Evolutionary conservation across 768 basidiomycete species (phyloP).

Genomic region (Lactarius sanguifluus): DNA sequence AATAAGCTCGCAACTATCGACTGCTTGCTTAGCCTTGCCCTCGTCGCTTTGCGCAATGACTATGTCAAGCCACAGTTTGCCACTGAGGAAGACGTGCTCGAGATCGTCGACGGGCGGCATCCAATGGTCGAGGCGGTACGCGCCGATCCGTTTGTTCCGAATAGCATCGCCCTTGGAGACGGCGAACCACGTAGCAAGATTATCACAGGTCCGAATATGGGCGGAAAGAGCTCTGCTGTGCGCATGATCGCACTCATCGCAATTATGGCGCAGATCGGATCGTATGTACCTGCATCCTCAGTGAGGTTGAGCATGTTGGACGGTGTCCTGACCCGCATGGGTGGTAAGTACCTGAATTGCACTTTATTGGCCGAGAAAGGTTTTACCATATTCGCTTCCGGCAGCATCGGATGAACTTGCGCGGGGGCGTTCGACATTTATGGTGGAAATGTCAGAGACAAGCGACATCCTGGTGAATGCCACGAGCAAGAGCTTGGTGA

Average conservation of each 20-base stretch:
- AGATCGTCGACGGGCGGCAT: slow-evolving; percentile 84
- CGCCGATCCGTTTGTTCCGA: slow-evolving; percentile 83
- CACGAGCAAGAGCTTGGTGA: slow-evolving; percentile 74
- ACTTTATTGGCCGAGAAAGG: slow-evolving; percentile 7
- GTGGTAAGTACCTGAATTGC: slow-evolving; percentile 48
- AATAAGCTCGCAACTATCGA: slow-evolving; percentile 83
- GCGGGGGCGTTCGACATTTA: slow-evolving; percentile 89
- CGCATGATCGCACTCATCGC: slow-evolving; percentile 75
- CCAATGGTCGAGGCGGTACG: slow-evolving; percentile 86
- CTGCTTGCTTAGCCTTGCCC: slow-evolving; percentile 82
- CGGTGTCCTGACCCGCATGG: slow-evolving; percentile 86
- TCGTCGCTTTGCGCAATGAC: slow-evolving; percentile 69
- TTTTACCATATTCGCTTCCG: slow-evolving; percentile 10
- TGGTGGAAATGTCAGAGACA: slow-evolving; percentile 96
- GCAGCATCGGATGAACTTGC: slow-evolving; percentile 85
- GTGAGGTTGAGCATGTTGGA: slow-evolving; percentile 81
- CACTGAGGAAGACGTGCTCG: slow-evolving; percentile 61
- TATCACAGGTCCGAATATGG: slow-evolving; percentile 87
- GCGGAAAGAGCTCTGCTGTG: slow-evolving; percentile 84
- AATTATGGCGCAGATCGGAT: slow-evolving; percentile 88
- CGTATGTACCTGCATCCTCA: slow-evolving; percentile 80
- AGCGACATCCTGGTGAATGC: slow-evolving; percentile 82
- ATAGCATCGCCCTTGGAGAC: slow-evolving; percentile 66
- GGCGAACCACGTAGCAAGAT: slow-evolving; percentile 56
- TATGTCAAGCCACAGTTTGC: slow-evolving; percentile 80